These are phyloP conservation scores for Aspergillus felis DNA, from an alignment of 2,329 filamentous ascomycete genomes.

Conservation along the genomic window DNA sequence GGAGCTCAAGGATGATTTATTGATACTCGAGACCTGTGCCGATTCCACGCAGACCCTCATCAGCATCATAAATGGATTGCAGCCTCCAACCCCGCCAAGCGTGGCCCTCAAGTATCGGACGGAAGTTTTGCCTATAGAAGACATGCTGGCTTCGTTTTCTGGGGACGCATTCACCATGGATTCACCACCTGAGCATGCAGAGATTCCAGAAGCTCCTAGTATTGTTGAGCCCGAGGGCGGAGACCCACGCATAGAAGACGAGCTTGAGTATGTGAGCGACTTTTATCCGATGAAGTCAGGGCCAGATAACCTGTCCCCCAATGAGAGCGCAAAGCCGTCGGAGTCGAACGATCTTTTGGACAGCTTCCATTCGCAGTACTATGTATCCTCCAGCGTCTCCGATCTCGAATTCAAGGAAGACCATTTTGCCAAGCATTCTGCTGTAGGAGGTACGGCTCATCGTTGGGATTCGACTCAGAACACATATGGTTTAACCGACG, in stretches of 20 bases:
- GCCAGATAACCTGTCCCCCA: constrained; percentile 23
- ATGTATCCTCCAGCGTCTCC: constrained; percentile 53
- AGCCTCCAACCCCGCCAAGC: constrained; percentile 77
- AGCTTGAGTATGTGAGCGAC: constrained; percentile 53
- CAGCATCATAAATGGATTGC: constrained; percentile 70
- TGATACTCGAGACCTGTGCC: constrained; percentile 91
- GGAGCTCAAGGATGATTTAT: constrained; percentile 76
- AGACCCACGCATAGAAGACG: constrained; percentile 35
- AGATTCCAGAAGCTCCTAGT: constrained; percentile 42
- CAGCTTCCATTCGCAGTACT: constrained; percentile 52
- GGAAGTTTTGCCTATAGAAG: constrained; percentile 76
- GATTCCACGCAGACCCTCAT: constrained; percentile 95
- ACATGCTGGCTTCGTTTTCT: constrained; percentile 86
- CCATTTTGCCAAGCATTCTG: constrained; percentile 65
- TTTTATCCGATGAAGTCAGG: constrained; percentile 48
- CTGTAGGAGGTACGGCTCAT: constrained; percentile 64
- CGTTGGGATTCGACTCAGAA: constrained; percentile 77
- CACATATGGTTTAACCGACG: constrained; percentile 65
- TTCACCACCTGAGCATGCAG: constrained; percentile 18
- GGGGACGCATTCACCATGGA: constrained; percentile 68
- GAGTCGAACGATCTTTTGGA: constrained; percentile 42
- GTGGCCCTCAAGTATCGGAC: constrained; percentile 83
- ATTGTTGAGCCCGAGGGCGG: constrained; percentile 38
- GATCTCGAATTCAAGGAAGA: constrained; percentile 72
- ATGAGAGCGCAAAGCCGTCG: constrained; percentile 31